A percentile compares a stretch with the other conserved stretches of the same genome.
Evolutionary conservation across 176 grass and related monocot species (phyloP).

Genomic region (Carex pumila): DNA sequence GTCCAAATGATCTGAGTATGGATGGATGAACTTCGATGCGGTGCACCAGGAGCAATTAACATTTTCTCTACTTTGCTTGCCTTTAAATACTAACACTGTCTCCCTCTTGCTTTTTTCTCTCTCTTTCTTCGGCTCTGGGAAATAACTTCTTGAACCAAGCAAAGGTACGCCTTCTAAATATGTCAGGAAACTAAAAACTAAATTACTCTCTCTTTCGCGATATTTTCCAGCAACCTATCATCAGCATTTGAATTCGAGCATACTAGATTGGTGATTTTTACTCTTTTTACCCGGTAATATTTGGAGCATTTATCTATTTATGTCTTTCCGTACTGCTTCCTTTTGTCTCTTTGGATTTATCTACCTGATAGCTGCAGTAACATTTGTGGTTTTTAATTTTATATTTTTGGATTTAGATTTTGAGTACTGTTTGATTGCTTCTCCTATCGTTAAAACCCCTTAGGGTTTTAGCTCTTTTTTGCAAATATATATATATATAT

Average conservation of each 20-base stretch:
- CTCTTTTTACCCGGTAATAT: background rate
- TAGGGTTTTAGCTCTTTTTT: constrained; percentile 15
- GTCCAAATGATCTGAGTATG: background rate
- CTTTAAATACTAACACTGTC: constrained; percentile 21
- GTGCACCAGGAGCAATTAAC: background rate
- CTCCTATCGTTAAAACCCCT: background rate
- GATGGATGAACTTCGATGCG: background rate
- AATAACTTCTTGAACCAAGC: constrained; percentile 13
- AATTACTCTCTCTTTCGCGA: background rate
- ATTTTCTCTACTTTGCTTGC: background rate
- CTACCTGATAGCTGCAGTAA: constrained; percentile 5
- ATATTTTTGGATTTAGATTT: constrained; percentile 10
- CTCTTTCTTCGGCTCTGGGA: background rate
- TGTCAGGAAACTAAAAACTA: background rate
- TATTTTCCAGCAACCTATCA: background rate
- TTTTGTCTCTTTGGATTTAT: constrained; percentile 6
- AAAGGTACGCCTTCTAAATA: constrained; percentile 22
- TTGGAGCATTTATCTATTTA: background rate
- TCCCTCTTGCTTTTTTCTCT: background rate
- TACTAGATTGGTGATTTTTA: background rate
- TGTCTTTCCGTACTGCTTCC: background rate
- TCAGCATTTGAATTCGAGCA: background rate
- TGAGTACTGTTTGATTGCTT: constrained; percentile 10
- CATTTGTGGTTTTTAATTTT: background rate
- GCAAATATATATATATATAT: background rate